Conservation (phyloP, 2,329 filamentous ascomycete species). For the Pyrenophora seminiperda region DNA sequence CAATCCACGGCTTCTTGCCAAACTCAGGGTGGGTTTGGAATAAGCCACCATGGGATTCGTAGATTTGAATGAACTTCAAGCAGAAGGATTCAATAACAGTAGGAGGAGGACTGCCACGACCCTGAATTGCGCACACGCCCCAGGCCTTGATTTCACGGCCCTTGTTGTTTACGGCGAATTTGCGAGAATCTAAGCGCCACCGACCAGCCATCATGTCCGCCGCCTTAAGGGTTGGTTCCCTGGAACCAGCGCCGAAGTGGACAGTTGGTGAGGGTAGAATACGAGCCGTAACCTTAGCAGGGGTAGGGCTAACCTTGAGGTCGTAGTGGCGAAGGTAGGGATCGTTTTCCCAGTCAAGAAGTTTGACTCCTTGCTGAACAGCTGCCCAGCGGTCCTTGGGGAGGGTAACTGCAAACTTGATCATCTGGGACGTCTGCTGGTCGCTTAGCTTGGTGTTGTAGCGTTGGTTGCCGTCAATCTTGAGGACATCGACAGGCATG, state of each 20-base stretch:
- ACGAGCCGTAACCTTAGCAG: constrained; percentile 69
- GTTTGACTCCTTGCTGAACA: constrained; percentile 69
- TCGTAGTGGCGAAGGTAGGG: constrained; percentile 74
- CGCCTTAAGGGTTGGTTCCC: constrained; percentile 31
- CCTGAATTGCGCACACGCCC: constrained; percentile 72
- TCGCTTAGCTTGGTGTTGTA: constrained; percentile 65
- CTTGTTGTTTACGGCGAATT: constrained; percentile 71
- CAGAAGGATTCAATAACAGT: constrained; percentile 59
- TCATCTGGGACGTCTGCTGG: constrained; percentile 79
- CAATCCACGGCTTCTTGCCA: constrained; percentile 41
- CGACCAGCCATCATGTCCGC: constrained; percentile 65
- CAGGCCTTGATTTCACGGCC: constrained; percentile 67
- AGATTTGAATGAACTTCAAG: constrained; percentile 65
- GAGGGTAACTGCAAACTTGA: constrained; percentile 85
- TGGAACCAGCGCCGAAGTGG: constrained; percentile 59
- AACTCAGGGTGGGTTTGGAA: constrained; percentile 47
- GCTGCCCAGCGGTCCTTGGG: constrained; percentile 70
- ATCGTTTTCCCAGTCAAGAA: constrained; percentile 72
- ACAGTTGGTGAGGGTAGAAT: constrained; percentile 74
- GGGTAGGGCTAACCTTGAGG: constrained; percentile 67
- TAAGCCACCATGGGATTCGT: constrained; percentile 65
- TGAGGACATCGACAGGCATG: constrained; percentile 63
- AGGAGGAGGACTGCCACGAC: constrained; percentile 53
- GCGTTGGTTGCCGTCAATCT: constrained; percentile 60
- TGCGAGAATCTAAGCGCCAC: constrained; percentile 81